phyloP scores from a whole-genome alignment of 768 basidiomycete genomes.

The Tricholoma terreum region DNA sequence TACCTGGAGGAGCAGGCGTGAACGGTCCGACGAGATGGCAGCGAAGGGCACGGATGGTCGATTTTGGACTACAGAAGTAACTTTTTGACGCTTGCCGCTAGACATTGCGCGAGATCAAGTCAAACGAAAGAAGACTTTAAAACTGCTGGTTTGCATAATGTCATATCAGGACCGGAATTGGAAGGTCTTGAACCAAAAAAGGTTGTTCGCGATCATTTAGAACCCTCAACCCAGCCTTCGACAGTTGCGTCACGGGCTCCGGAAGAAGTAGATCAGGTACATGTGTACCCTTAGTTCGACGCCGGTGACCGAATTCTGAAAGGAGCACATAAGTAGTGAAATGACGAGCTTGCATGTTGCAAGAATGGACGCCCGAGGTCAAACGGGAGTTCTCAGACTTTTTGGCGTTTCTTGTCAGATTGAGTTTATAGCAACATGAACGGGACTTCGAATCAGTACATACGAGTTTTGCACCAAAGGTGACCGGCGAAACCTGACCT shows the following conservation, averaged over 20 bases:
- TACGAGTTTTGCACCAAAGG: too few species aligned
- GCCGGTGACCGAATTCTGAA: not conserved
- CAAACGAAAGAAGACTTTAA: constrained; percentile 15
- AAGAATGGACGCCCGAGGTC: not conserved
- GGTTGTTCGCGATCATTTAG: constrained; percentile 14
- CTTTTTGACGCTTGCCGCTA: constrained; percentile 23
- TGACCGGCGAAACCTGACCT: too few species aligned
- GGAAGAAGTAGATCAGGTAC: constrained; percentile 18
- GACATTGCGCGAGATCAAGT: constrained; percentile 14
- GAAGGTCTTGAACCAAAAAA: constrained; percentile 13
- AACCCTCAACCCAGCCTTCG: constrained; percentile 11
- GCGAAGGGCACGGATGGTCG: constrained; percentile 19
- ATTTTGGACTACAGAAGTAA: constrained; percentile 21
- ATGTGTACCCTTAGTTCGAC: not conserved
- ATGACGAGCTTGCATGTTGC: not conserved
- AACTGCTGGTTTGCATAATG: constrained; percentile 11
- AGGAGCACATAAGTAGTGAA: not conserved
- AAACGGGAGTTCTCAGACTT: not conserved
- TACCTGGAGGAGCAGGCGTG: constrained; percentile 3
- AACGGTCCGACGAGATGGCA: constrained; percentile 14
- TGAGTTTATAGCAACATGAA: not conserved
- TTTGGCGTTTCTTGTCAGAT: not conserved
- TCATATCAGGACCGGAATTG: constrained; percentile 12
- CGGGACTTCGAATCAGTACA: too few species aligned
- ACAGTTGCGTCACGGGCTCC: not conserved